These are phyloP conservation scores for Rhizophora apiculata DNA, from an alignment of 345 rosid genomes.

Conservation along the genomic window DNA sequence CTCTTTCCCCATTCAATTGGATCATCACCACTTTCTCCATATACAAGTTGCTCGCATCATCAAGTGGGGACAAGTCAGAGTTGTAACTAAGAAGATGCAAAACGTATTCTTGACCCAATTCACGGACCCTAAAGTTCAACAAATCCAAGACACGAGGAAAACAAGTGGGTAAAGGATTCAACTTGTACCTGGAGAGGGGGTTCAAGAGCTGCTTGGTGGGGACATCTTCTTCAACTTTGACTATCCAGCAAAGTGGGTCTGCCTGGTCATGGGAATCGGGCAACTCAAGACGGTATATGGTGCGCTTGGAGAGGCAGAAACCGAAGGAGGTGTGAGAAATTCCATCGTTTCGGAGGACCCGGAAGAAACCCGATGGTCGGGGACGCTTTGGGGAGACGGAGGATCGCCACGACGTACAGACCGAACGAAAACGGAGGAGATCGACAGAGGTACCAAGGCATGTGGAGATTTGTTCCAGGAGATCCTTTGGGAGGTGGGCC, in stretches of 20 bases:
- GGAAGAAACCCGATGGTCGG: slow-evolving; percentile 42
- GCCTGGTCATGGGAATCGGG: slow-evolving; percentile 25
- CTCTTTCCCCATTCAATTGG: slow-evolving; percentile 28
- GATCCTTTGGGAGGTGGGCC: slow-evolving; percentile 67
- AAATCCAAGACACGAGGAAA: slow-evolving; percentile 54
- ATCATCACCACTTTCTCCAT: slow-evolving; percentile 74
- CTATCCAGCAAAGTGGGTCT: slow-evolving; percentile 46
- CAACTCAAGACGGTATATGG: slow-evolving; percentile 46
- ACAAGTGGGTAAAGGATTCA: slow-evolving; percentile 31
- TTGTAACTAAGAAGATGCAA: slow-evolving; percentile 45
- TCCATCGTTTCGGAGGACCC: slow-evolving; percentile 56
- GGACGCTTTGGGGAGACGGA: slow-evolving; percentile 37
- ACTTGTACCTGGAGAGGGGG: slow-evolving; percentile 55
- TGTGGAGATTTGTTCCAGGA: slow-evolving; percentile 49
- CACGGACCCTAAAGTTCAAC: slow-evolving; percentile 36
- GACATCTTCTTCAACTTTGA: slow-evolving; percentile 55
- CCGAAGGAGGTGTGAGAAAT: slow-evolving; percentile 41
- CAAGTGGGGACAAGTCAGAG: slow-evolving; percentile 9
- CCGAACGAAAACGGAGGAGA: slow-evolving; percentile 66
- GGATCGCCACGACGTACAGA: slow-evolving; percentile 79
- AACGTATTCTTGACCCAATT: slow-evolving; percentile 67
- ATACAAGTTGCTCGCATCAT: slow-evolving; percentile 43
- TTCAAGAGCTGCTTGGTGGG: slow-evolving; percentile 46
- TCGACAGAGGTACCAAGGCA: slow-evolving; percentile 52
- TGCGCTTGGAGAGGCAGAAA: slow-evolving; percentile 64